Conservation (phyloP, 306 rosid genomes). For the Arachis hypogaea region DNA sequence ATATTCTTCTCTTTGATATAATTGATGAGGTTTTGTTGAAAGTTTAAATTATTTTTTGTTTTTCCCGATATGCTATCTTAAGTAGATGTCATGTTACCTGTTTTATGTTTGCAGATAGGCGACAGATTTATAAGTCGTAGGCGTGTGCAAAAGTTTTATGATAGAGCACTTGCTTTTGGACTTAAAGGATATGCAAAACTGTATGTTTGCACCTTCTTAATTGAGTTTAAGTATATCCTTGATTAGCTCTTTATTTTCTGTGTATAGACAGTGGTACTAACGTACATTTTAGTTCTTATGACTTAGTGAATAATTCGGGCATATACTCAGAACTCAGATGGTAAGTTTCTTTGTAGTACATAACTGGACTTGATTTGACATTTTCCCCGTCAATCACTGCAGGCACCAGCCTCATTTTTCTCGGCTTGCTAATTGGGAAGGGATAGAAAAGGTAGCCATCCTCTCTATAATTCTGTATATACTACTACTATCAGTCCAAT, state of each 20-base stretch:
- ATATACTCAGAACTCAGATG: background rate
- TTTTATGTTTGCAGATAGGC: conserved; percentile 68
- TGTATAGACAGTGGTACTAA: conserved; percentile 14
- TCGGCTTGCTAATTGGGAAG: conserved; percentile 97
- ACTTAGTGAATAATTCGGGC: background rate
- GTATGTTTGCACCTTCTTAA: conserved; percentile 57
- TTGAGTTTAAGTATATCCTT: conserved; percentile 19
- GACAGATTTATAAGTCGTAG: conserved; percentile 88
- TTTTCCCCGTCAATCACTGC: conserved; percentile 47
- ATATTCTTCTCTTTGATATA: conserved; percentile 18
- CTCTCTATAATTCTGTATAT: conserved; percentile 27
- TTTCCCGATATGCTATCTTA: conserved; percentile 32
- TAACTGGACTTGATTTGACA: conserved; percentile 32
- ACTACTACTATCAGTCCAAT: conserved; percentile 3
- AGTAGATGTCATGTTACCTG: conserved; percentile 23
- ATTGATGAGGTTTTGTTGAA: conserved; percentile 1
- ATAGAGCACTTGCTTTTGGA: conserved; percentile 81
- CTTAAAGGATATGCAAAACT: conserved; percentile 90
- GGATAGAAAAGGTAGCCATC: conserved; percentile 67
- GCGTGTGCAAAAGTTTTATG: conserved; percentile 82
- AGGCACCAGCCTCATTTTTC: conserved; percentile 85
- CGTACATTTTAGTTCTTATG: background rate
- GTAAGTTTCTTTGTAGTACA: conserved; percentile 27
- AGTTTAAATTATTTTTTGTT: conserved; percentile 22
- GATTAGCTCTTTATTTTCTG: conserved; percentile 27